A percentile compares a stretch with the other conserved stretches of the same genome.
These are phyloP conservation scores for Dianthus caryophyllus DNA, from an alignment of 148 eudicot species.

Conservation along the genomic window DNA sequence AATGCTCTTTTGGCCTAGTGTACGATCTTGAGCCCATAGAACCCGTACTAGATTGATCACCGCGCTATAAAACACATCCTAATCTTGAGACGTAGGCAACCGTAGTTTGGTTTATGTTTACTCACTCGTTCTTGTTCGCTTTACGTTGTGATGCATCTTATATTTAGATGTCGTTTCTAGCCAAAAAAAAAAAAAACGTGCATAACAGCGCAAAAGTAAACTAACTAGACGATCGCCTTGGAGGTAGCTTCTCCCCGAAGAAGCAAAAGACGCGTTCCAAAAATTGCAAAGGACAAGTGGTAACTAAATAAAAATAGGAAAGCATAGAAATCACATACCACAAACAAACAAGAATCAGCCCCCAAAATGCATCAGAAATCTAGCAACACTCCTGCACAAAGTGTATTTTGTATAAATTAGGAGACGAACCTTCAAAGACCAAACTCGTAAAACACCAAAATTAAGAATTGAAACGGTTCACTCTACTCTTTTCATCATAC, in stretches of 20 bases:
- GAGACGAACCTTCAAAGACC: slow-evolving; percentile 17
- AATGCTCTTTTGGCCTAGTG: too few species aligned
- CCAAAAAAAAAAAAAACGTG: too few species aligned
- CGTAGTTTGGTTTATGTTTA: too few species aligned
- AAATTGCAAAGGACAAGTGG: slow-evolving; percentile 4
- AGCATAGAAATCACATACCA: slow-evolving; percentile 36
- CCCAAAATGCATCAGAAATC: slow-evolving; percentile 28
- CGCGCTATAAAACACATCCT: too few species aligned
- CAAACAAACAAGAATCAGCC: slow-evolving; percentile 21
- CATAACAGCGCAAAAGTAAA: too few species aligned
- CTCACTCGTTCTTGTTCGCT: too few species aligned
- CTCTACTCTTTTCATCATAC: not conserved
- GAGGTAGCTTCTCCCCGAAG: slow-evolving; percentile 7
- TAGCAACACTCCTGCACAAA: slow-evolving; percentile 34
- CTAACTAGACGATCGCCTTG: not conserved
- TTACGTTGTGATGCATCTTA: too few species aligned
- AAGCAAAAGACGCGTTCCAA: not conserved
- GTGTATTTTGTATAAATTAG: slow-evolving; percentile 26
- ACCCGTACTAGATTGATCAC: too few species aligned
- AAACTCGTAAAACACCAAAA: slow-evolving; percentile 11
- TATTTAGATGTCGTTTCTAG: too few species aligned
- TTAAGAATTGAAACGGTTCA: not conserved
- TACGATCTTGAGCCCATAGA: too few species aligned
- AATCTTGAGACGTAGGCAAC: too few species aligned
- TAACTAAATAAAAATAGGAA: slow-evolving; percentile 16